phyloP scores from a whole-genome alignment of 495 filamentous ascomycete genomes.

The Entonaema liquescens region DNA sequence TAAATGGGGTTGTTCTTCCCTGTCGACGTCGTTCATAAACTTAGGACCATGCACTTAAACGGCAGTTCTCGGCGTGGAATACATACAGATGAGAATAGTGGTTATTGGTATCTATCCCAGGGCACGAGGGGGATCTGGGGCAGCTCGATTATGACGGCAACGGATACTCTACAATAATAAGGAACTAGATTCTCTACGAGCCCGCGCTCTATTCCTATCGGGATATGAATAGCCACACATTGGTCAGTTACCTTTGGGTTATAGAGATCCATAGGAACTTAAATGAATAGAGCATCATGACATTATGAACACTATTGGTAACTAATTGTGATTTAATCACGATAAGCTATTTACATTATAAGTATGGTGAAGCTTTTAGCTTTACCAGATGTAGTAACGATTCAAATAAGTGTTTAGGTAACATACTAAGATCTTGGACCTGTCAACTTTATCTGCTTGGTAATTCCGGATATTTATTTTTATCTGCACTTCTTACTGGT shows the following conservation, averaged over 20 bases:
- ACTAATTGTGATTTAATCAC: background rate
- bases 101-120: conserved; percentile 26
- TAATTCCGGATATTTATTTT: conserved; percentile 29
- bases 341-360: background rate
- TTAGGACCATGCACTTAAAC: conserved; percentile 3
- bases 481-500: conserved; percentile 19
- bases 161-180: background rate
- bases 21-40: background rate
- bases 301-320: conserved; percentile 4
- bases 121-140: conserved; percentile 6
- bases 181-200: conserved; percentile 6
- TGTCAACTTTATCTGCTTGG: background rate
- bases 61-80: conserved; percentile 17
- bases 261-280: conserved; percentile 34
- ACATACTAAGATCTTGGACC: background rate
- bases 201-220: conserved; percentile 21
- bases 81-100: conserved; percentile 27
- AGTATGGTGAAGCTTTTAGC: conserved; percentile 1
- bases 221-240: conserved; percentile 12
- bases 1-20: conserved; percentile 7
- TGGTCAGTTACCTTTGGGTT: conserved; percentile 31
- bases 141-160: conserved; percentile 4
- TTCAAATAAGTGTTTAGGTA: background rate
- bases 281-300: conserved; percentile 30
- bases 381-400: conserved; percentile 1